Conservation (phyloP, 768 basidiomycete species). For the Mycena latifolia region DNA sequence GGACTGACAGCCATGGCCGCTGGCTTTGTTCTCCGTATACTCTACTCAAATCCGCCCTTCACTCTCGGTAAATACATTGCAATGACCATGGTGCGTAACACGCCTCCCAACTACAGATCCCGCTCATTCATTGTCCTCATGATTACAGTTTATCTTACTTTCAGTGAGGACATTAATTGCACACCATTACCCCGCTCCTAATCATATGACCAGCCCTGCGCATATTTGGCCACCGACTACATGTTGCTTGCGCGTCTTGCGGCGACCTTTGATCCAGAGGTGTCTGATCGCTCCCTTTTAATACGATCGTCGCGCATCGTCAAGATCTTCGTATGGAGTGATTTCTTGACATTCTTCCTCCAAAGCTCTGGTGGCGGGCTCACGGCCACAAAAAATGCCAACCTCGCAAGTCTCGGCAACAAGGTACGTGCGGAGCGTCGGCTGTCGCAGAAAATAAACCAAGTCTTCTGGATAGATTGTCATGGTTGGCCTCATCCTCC, state of each 20-base stretch:
- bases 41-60: conserved; percentile 13
- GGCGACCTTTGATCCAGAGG: conserved; percentile 42
- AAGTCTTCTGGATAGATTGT: conserved; percentile 44
- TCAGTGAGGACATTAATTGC: conserved; percentile 6
- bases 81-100: conserved; percentile 20
- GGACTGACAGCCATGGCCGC: conserved; percentile 34
- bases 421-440: conserved; percentile 35
- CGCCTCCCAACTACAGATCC: background rate
- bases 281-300: conserved; percentile 52
- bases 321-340: conserved; percentile 59
- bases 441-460: too few species aligned
- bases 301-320: conserved; percentile 55
- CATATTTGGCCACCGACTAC: conserved; percentile 68
- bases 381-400: conserved; percentile 37
- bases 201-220: conserved; percentile 58
- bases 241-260: conserved; percentile 64
- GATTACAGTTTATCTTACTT: conserved; percentile 26
- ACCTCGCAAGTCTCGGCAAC: conserved; percentile 36
- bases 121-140: background rate
- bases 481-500: conserved; percentile 56
- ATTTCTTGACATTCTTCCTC: conserved; percentile 64
- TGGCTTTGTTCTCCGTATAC: conserved; percentile 22
- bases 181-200: background rate
- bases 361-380: conserved; percentile 57
- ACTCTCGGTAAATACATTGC: conserved; percentile 19